Base-by-base conservation (phyloP, 2,329 filamentous ascomycete genomes). In the Atkinsonella texensis region DNA sequence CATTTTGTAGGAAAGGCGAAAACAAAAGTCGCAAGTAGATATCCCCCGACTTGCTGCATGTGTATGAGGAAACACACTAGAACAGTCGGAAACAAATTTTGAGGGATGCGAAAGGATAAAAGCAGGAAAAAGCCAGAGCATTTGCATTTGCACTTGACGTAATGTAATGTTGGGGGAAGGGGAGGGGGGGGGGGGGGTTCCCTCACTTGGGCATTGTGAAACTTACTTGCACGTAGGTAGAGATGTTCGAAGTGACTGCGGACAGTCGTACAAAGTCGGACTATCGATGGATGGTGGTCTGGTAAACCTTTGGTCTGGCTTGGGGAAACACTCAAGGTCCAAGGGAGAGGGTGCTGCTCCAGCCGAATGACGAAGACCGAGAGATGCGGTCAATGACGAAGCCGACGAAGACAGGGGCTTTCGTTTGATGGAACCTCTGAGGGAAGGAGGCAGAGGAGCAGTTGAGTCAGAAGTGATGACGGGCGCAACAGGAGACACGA, bases 211-310 rank as follows among this genome's bases (percentile, higher is more conserved):
- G 46, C 18, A 12, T 8, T 23, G 18, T 20, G 44, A 48, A 48
- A 63, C 65, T 67, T 54, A 67, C 65, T 59, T 55, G 50, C 41
- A 52, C 48, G 54, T 53, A 54, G 53, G 53, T 42, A 50, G 52
- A 31, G 54, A 56, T 31, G 55, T 54, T 45, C 57, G 54, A 43
- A 57, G 52, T 48, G 59, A 54, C 18, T 59, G 52, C 42, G 74
- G 74, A 59, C 79, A 80, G 60, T 80, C 76, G 73, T 83, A 82
- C 47, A 83, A 66, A 33, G 77, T 81, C 54, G 79, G 79, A 62
- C 79, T 82, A 63, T 83, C 79, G 51, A 80, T 63, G 13, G 77
- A 76, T 58, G 67, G 75, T 33, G 75, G 73, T 54, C 79, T 71
- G n/a, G 71, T 70, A 60, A 77, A 79, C 48, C 77, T 67, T 55